These are phyloP conservation scores for Angophora floribunda DNA, from an alignment of 345 rosid species.

Conservation along the genomic window DNA sequence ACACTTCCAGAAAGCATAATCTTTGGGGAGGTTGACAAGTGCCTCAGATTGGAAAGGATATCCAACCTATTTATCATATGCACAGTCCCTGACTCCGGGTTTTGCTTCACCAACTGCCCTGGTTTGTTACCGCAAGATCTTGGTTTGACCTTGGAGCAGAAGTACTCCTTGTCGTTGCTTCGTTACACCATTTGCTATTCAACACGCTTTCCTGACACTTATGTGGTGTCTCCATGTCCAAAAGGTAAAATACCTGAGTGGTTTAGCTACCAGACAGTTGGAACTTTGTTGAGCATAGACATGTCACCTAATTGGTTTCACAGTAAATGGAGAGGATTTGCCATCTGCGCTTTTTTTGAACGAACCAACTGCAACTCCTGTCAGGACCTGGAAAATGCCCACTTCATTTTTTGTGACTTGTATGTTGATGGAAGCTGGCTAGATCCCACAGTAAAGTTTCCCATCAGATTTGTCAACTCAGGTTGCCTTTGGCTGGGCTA, in stretches of 20 bases:
- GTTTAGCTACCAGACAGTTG: neutral
- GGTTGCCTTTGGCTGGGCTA: neutral
- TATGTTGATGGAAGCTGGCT: neutral
- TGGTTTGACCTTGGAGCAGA: neutral
- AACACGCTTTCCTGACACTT: neutral
- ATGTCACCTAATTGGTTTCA: neutral
- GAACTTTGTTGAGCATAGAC: neutral
- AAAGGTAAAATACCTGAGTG: neutral
- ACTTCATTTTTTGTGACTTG: neutral
- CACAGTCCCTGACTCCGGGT: neutral
- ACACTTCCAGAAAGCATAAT: neutral
- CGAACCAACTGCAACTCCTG: neutral
- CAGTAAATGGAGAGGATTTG: accelerated
- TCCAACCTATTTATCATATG: neutral
- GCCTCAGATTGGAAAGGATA: neutral
- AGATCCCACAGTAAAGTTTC: neutral
- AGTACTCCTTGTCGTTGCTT: neutral
- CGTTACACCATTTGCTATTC: neutral
- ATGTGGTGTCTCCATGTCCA: neutral
- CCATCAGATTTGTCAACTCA: neutral
- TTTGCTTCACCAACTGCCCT: neutral
- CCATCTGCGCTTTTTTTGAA: neutral
- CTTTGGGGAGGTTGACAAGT: neutral
- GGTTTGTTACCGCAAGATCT: neutral
- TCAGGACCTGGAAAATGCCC: neutral